Base-by-base conservation (phyloP, 2,329 filamentous ascomycete genomes). In the Rhinocladiella similis region DNA sequence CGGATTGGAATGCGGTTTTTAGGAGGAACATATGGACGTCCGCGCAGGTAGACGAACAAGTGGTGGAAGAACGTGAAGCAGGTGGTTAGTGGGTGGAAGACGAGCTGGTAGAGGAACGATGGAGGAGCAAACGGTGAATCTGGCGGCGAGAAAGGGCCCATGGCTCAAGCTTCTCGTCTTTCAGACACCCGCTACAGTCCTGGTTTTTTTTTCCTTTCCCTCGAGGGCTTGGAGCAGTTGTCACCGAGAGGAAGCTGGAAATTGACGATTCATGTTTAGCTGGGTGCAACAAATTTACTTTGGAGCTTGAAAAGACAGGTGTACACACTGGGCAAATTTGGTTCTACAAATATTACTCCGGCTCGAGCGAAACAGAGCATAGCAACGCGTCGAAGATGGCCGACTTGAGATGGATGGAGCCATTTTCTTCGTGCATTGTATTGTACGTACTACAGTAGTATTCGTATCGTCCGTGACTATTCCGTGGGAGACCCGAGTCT, bases 51-150 rank as follows among this genome's bases (percentile, higher is more conserved):
- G 35, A 88, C 81, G 54, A 93, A 73, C 47, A 87, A 51, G 56
- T 78, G 76, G 73, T 92, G 89, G 57, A 90, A 67, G 39, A 81
- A 76, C 57, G 82, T 78, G 59, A 87, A 77, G 53, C 89, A 65
- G 43, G 83, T 81, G 58, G 84, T 83, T 7, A 93, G 73, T 4
- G 90, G 90, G 7, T 88, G 90, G 46, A 80, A 74, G 57, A 92
- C 74, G 36, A 91, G 68, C 62, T 83, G 81, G 70, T 88, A 85
- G 49, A 88, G 74, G 27, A 84, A 66, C 0, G 78, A 71, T 3
- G 76, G 73, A 22, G 75, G 77, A 54, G 81, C 72, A 62, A 77
- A 83, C 3, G 77, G 75, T n/a, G 70, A 72, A 42, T 57, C 55
- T 39, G 61, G 56, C 5, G 54, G 54, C 33, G 52, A 55, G 43